Base-by-base conservation (phyloP, 768 basidiomycete species). In the Tephrocybe sp. region DNA sequence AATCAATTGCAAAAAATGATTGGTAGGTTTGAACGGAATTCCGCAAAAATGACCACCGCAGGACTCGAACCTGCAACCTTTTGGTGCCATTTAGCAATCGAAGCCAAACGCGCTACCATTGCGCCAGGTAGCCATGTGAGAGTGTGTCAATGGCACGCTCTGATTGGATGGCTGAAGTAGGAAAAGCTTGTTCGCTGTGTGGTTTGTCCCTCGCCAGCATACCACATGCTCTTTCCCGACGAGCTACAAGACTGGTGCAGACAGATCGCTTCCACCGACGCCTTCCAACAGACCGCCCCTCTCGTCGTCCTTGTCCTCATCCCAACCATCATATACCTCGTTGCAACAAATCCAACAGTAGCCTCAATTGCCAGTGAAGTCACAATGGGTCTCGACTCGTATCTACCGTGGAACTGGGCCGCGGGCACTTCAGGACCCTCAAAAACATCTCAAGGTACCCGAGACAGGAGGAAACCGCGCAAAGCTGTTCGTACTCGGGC, bases 81-180 rank as follows among this genome's bases (percentile, higher is more conserved):
- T 88, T 88, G 88, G 87, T 90, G 58, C 72, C 81, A 70, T 71
- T 69, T 59, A 75, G 82, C 82, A 60, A 79, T 87, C 86, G 87
- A 89, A 89, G 86, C 86, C 86, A 88, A 87, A 89, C 86, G 87
- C 87, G 87, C 87, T 89, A 88, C 87, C 87, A 88, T 89, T 88
- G 87, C 85, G 87, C 87, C 73, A 89, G 85, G 85, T 81, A 84
- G 80, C 82, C 83, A 68, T 74, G 18, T 19, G 18, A 12, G 24
- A 9, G 8, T 6, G 22, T 15, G 5, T 36, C 9, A 8, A n/a
- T 39, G 29, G 16, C 10, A 34, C 8, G 6, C 12, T 27, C 18
- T 34, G 15, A 12, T 4, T 15, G 11, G 9, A 34, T 15, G 4
- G 15, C 33, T n/a, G 15, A 7, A 10, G 33, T 15, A 12, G 15